phyloP scores from a whole-genome alignment of 1,284 basidiomycete genomes.

The Cutaneotrichosporon sp. region DNA sequence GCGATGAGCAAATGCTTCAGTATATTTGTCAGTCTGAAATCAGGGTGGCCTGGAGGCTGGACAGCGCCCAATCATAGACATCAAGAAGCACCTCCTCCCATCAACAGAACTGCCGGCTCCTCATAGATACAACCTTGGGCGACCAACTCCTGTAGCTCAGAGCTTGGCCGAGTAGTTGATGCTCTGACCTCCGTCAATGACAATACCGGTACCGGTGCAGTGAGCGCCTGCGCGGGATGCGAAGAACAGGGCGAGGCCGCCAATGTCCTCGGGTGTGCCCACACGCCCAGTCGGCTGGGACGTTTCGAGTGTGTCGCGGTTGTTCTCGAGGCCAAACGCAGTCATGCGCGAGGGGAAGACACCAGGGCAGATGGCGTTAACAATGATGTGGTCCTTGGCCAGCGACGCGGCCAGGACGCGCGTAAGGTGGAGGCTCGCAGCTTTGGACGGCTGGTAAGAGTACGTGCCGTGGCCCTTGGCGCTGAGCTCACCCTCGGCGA shows the following conservation, averaged over 20 bases:
- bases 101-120: too few species aligned
- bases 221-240: constrained; percentile 30
- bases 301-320: constrained; percentile 18
- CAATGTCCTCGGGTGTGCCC: constrained; percentile 37
- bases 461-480: constrained; percentile 25
- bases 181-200: constrained; percentile 24
- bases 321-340: constrained; percentile 20
- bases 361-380: constrained; percentile 35
- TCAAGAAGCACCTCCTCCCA: too few species aligned
- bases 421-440: constrained; percentile 24
- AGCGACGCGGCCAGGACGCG: constrained; percentile 23
- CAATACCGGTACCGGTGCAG: constrained; percentile 30
- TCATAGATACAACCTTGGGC: too few species aligned
- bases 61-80: too few species aligned
- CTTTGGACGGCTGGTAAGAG: constrained; percentile 19
- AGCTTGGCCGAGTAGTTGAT: constrained; percentile 16
- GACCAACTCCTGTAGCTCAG: neutral
- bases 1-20: too few species aligned
- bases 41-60: too few species aligned
- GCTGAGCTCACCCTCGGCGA: constrained; percentile 17
- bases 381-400: constrained; percentile 31
- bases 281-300: constrained; percentile 30
- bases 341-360: constrained; percentile 40
- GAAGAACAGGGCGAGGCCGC: constrained; percentile 31
- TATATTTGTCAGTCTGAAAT: too few species aligned